Percentiles rank a stretch among this genome's conserved stretches.
phyloP scores from a whole-genome alignment of 2,329 filamentous ascomycete species.

The Venturia nashicola region DNA sequence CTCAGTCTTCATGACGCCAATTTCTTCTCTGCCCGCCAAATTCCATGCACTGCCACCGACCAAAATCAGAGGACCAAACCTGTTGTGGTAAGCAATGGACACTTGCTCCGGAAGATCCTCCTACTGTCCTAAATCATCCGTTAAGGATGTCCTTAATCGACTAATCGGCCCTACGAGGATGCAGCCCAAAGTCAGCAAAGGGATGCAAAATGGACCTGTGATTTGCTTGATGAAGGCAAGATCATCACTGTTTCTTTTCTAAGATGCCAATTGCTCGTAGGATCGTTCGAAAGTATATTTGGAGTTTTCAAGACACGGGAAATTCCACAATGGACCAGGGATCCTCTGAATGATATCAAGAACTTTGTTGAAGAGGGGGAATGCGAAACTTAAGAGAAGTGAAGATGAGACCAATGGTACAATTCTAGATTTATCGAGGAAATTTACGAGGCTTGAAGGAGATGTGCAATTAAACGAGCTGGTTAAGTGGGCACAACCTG shows the following conservation, averaged over 20 bases:
- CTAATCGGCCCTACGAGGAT: too few species aligned
- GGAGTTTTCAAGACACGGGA: background rate
- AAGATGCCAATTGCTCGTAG: background rate
- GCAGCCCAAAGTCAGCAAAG: background rate
- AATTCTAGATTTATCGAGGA: background rate
- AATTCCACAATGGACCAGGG: background rate
- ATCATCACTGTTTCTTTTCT: background rate
- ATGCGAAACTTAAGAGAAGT: slow-evolving; percentile 23
- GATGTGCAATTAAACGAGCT: background rate
- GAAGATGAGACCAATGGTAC: slow-evolving; percentile 15
- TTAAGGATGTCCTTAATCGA: too few species aligned
- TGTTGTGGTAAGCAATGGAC: too few species aligned
- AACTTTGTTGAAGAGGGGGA: slow-evolving; percentile 31
- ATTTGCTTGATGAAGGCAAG: too few species aligned
- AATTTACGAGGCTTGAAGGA: background rate
- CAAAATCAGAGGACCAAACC: too few species aligned
- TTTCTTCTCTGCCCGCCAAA: too few species aligned
- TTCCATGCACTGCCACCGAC: too few species aligned
- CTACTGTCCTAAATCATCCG: too few species aligned
- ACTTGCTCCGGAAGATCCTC: too few species aligned
- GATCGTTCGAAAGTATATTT: background rate
- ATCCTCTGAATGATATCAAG: background rate
- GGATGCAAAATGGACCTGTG: too few species aligned
- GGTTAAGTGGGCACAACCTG: too few species aligned
- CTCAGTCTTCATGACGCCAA: too few species aligned